Evolutionary conservation across 306 rosid species (phyloP).

Genomic region (Cucurbita moschata): DNA sequence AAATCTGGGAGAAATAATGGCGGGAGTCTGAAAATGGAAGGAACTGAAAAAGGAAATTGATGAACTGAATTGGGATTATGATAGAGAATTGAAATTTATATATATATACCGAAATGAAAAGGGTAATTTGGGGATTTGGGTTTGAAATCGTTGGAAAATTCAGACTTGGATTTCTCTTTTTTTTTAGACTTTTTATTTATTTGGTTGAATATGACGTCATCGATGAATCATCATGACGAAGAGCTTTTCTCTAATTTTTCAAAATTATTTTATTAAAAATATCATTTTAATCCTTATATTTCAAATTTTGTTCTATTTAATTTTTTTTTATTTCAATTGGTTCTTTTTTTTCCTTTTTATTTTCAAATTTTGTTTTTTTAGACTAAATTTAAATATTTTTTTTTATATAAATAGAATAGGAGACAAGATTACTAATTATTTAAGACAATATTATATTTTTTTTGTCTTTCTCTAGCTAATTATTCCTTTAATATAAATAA

Average conservation of each 20-base stretch:
- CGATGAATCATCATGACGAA: not conserved
- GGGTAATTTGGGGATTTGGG: not conserved
- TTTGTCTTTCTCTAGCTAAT: too few species aligned
- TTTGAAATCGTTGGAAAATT: not conserved
- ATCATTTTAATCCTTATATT: too few species aligned
- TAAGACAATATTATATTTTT: too few species aligned
- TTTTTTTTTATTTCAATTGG: too few species aligned
- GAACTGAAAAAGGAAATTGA: not conserved
- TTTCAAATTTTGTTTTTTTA: not conserved
- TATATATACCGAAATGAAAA: not conserved
- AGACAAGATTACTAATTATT: too few species aligned
- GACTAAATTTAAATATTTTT: too few species aligned
- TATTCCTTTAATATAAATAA: too few species aligned
- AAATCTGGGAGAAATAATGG: not conserved
- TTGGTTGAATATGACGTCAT: conserved; percentile 5
- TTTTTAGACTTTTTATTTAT: not conserved
- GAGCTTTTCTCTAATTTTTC: not conserved
- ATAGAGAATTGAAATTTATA: not conserved
- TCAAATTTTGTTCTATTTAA: too few species aligned
- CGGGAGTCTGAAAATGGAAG: not conserved
- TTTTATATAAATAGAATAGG: too few species aligned
- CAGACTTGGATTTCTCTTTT: not conserved
- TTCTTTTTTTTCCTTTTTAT: not conserved
- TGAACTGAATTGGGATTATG: not conserved
- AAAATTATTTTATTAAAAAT: too few species aligned